Conservation (phyloP, 257 asterid genomes). For the Parsonsia alboflavescens region DNA sequence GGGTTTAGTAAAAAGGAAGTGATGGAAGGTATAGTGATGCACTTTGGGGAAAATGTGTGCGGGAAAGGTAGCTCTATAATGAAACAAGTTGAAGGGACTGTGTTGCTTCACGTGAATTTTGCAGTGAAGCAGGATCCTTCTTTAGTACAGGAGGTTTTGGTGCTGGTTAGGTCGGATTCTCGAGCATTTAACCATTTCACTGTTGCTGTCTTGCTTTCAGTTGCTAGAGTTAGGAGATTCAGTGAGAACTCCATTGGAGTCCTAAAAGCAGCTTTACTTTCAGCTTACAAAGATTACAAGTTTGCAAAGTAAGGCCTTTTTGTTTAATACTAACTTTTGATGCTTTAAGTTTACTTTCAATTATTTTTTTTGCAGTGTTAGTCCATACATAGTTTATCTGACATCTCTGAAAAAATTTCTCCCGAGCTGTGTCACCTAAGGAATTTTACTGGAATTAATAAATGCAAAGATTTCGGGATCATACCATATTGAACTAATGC, state of each 20-base stretch:
- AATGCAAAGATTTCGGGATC: neutral
- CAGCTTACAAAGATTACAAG: constrained; percentile 67
- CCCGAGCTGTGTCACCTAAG: no score
- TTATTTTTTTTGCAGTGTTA: neutral
- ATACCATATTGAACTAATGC: neutral
- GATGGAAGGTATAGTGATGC: constrained; percentile 66
- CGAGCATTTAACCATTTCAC: constrained; percentile 77
- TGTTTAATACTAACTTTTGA: neutral
- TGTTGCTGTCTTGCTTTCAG: constrained; percentile 61
- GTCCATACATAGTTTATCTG: neutral
- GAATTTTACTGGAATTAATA: neutral
- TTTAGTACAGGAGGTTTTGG: constrained; percentile 70
- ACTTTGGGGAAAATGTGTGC: constrained; percentile 43
- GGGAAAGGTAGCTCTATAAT: constrained; percentile 46
- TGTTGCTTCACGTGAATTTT: constrained; percentile 78
- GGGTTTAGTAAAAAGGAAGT: constrained; percentile 80
- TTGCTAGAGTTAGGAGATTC: constrained; percentile 77
- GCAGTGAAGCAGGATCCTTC: constrained; percentile 88
- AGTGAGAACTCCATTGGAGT: constrained; percentile 61
- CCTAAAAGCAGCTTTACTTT: constrained; percentile 49
- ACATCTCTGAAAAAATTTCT: neutral
- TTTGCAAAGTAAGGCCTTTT: constrained; percentile 30
- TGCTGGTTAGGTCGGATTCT: constrained; percentile 56
- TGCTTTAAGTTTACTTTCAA: neutral
- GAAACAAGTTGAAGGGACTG: constrained; percentile 89